Conservation (phyloP, 2,329 filamentous ascomycete genomes). For the Clonostachys solani region DNA sequence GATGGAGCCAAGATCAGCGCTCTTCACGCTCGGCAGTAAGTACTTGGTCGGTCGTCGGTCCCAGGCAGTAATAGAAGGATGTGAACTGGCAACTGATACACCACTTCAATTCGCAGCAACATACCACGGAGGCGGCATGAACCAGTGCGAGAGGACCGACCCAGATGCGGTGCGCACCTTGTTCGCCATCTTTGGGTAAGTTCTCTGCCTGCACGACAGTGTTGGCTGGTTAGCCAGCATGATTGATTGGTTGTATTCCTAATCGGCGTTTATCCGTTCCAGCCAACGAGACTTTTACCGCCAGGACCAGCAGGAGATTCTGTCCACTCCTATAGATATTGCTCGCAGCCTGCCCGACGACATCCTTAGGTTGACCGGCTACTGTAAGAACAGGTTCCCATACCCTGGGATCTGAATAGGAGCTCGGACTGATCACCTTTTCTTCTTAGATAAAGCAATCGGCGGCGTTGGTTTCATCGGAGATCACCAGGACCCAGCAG, state of each 20-base stretch:
- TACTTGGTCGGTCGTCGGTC: not conserved
- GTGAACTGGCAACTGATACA: not conserved
- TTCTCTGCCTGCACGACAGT: not conserved
- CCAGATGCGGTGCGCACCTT: conserved; percentile 1
- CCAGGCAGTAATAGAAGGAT: not conserved
- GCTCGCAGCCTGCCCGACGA: conserved; percentile 1
- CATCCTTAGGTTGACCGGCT: not conserved
- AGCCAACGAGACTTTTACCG: conserved; percentile 2
- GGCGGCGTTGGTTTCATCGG: conserved; percentile 1
- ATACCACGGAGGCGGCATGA: conserved; percentile 1
- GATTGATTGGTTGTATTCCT: no score
- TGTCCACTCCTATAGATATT: conserved; percentile 1
- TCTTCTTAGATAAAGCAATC: not conserved
- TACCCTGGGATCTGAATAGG: no score
- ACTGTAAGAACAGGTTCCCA: not conserved
- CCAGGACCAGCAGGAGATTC: conserved; percentile 1
- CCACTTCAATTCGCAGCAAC: not conserved
- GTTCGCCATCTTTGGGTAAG: conserved; percentile 1
- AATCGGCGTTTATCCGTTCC: not conserved
- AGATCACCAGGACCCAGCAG: conserved; percentile 1
- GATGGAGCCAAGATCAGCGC: conserved; percentile 1
- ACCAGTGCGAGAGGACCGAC: not conserved
- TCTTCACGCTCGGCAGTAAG: conserved; percentile 3
- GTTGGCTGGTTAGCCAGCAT: no score
- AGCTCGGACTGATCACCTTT: no score